Conservation (phyloP, 306 rosid genomes). For the Sechiopsis laciniata region DNA sequence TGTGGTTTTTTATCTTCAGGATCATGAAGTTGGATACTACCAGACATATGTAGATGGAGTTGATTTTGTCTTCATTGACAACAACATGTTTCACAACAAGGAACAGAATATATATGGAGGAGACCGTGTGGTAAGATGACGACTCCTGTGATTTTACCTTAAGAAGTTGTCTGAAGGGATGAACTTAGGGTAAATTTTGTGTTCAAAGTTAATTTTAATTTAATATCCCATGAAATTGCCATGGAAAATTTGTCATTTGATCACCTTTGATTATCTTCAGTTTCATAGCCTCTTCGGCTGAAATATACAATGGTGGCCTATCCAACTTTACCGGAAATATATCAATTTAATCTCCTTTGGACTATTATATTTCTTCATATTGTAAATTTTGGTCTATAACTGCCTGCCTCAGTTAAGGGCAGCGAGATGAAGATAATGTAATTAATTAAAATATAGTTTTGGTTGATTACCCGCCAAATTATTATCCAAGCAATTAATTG, state of each 20-base stretch:
- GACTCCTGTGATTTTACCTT: constrained; percentile 24
- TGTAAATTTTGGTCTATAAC: not conserved
- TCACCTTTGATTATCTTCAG: not conserved
- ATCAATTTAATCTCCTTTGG: not conserved
- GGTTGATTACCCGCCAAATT: not conserved
- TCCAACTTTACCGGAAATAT: not conserved
- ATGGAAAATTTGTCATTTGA: not conserved
- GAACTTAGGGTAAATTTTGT: not conserved
- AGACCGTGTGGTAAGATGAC: constrained; percentile 57
- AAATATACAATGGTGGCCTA: not conserved
- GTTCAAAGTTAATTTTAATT: not conserved
- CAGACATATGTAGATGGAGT: constrained; percentile 80
- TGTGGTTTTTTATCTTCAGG: constrained; percentile 44
- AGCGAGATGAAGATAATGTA: not conserved
- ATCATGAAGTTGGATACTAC: constrained; percentile 66
- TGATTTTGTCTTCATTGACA: constrained; percentile 74
- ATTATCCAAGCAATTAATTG: not conserved
- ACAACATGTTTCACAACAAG: constrained; percentile 44
- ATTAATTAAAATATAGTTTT: not conserved
- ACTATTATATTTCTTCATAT: not conserved
- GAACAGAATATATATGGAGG: constrained; percentile 62
- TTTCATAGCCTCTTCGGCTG: not conserved
- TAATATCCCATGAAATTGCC: not conserved
- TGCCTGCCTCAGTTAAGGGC: not conserved
- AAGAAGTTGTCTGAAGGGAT: constrained; percentile 16